A percentile compares a stretch with the other conserved stretches of the same genome.
Conservation (phyloP, 805 yeast species). For the Saturnispora sanitii region DNA sequence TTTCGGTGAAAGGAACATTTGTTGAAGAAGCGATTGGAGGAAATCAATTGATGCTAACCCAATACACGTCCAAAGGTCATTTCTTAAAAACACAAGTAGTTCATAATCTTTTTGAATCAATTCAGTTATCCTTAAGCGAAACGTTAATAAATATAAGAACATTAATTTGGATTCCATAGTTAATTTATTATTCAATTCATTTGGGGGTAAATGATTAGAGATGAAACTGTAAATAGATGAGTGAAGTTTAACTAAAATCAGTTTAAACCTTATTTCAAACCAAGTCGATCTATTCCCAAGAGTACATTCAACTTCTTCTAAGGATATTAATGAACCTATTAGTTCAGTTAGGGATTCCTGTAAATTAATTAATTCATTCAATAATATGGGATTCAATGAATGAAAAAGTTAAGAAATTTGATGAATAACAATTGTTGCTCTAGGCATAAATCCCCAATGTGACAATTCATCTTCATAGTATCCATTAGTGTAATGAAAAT, state of each 20-base stretch:
- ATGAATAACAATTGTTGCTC: neutral
- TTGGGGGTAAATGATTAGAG: neutral
- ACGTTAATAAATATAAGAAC: too few relatives aligned
- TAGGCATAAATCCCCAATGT: neutral
- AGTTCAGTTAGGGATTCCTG: neutral
- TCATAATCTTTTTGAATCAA: too few relatives aligned
- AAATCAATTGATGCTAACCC: neutral
- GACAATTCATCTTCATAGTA: slow-evolving; percentile 3
- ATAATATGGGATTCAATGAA: neutral
- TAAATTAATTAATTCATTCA: neutral
- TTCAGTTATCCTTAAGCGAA: too few relatives aligned
- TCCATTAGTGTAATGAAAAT: slow-evolving; percentile 12
- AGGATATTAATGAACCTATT: neutral
- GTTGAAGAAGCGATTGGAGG: neutral
- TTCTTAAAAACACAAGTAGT: neutral
- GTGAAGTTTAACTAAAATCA: slow-evolving; percentile 5
- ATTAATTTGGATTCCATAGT: too few relatives aligned
- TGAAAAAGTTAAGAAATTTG: slow-evolving; percentile 1
- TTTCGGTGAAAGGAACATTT: too few relatives aligned
- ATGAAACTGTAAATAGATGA: slow-evolving; percentile 1
- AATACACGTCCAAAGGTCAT: neutral
- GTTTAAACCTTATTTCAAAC: slow-evolving; percentile 4
- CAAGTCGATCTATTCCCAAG: slow-evolving; percentile 6
- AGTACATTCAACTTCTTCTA: neutral
- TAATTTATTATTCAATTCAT: too few relatives aligned